phyloP scores from a whole-genome alignment of 257 asterid species.

The Eustoma russellianum region DNA sequence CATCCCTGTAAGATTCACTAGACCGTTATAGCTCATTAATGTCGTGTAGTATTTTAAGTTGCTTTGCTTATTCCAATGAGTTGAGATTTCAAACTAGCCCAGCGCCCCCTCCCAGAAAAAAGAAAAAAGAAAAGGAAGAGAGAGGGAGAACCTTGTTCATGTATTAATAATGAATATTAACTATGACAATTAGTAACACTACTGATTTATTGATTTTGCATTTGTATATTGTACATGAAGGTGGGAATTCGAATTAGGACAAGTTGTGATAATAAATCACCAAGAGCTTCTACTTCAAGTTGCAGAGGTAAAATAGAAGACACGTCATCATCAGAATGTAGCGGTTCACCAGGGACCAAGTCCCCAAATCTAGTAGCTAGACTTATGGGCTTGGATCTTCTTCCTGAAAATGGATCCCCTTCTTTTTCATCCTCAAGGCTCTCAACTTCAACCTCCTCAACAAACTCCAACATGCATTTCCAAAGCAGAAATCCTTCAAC shows the following conservation, averaged over 20 bases:
- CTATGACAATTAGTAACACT: too few species aligned
- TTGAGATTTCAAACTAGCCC: neutral
- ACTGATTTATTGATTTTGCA: too few species aligned
- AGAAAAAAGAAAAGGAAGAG: neutral
- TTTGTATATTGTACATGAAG: slow-evolving; percentile 23
- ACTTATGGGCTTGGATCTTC: slow-evolving; percentile 84
- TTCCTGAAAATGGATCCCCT: slow-evolving; percentile 53
- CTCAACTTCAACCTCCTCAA: slow-evolving; percentile 9
- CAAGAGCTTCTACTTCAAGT: slow-evolving; percentile 33
- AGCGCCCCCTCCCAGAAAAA: too few species aligned
- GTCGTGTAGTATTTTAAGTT: neutral
- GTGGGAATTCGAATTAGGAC: slow-evolving; percentile 62
- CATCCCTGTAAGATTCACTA: slow-evolving; percentile 42
- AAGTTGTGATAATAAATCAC: slow-evolving; percentile 22
- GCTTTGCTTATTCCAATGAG: slow-evolving; percentile 29
- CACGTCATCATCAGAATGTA: slow-evolving; percentile 26
- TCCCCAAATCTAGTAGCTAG: slow-evolving; percentile 90
- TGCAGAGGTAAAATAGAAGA: slow-evolving; percentile 35
- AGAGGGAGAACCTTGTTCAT: neutral
- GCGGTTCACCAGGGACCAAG: slow-evolving; percentile 44
- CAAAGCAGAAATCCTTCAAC: slow-evolving; percentile 10
- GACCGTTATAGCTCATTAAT: neutral
- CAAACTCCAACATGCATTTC: slow-evolving; percentile 16
- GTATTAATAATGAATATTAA: slow-evolving; percentile 1
- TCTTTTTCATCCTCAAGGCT: slow-evolving; percentile 17